These are phyloP conservation scores for Aspergillus biplanus DNA, from an alignment of 495 filamentous ascomycete genomes.

Conservation along the genomic window DNA sequence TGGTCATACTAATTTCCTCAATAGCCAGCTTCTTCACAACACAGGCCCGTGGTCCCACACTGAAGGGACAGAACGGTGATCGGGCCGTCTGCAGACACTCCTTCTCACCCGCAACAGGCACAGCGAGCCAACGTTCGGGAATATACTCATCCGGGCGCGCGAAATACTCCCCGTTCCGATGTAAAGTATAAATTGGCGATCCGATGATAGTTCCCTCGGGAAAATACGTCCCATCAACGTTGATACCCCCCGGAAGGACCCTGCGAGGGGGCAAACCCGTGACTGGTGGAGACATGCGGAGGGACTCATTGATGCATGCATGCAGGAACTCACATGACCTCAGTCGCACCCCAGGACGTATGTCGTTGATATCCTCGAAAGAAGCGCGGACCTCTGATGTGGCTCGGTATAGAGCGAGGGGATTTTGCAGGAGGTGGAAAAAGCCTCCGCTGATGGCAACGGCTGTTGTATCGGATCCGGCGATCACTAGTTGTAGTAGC, in stretches of 20 bases:
- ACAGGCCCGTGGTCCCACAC: conserved; percentile 58
- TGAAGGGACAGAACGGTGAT: conserved; percentile 60
- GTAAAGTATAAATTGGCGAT: conserved; percentile 58
- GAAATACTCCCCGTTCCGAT: conserved; percentile 60
- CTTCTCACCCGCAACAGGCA: conserved; percentile 23
- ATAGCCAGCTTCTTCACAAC: conserved; percentile 63
- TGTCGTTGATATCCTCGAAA: conserved; percentile 56
- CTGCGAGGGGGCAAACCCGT: conserved; percentile 61
- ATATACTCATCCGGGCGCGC: conserved; percentile 52
- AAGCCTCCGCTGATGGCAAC: conserved; percentile 65
- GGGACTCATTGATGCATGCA: conserved; percentile 69
- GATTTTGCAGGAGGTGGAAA: conserved; percentile 69
- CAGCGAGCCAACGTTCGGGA: conserved; percentile 61
- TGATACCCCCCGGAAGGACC: conserved; percentile 63
- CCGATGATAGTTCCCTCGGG: conserved; percentile 60
- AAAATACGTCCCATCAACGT: conserved; percentile 58
- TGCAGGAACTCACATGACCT: conserved; percentile 36
- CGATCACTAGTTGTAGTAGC: conserved; percentile 52
- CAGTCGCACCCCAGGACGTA: conserved; percentile 34
- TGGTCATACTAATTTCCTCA: conserved; percentile 43
- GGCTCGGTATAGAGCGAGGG: conserved; percentile 38
- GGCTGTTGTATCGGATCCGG: conserved; percentile 65
- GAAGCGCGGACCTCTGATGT: conserved; percentile 48
- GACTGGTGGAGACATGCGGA: conserved; percentile 73
- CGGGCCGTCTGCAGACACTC: conserved; percentile 1